A percentile compares a stretch with the other conserved stretches of the same genome.
Evolutionary conservation across 495 filamentous ascomycete genomes (phyloP).

Genomic region (Podospora pseudopauciseta): DNA sequence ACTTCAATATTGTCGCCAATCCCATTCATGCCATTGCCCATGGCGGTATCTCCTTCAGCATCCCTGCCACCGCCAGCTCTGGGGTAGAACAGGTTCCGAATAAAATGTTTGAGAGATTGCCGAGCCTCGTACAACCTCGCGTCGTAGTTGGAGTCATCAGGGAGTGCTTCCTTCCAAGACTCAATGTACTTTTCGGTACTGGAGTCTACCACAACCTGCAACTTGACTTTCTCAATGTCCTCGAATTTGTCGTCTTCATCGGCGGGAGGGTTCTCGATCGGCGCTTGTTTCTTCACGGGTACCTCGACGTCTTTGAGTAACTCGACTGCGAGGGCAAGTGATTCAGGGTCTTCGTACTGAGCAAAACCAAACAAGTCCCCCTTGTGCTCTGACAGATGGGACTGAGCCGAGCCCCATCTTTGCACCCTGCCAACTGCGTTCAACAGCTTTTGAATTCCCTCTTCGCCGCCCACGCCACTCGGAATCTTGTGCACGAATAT

Average conservation of each 20-base stretch:
- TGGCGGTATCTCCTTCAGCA: slow-evolving; percentile 60
- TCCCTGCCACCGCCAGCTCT: slow-evolving; percentile 48
- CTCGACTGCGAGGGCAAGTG: slow-evolving; percentile 80
- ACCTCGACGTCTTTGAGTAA: slow-evolving; percentile 82
- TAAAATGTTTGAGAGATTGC: slow-evolving; percentile 55
- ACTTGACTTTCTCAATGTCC: slow-evolving; percentile 63
- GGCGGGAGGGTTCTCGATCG: slow-evolving; percentile 43
- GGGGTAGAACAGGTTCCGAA: slow-evolving; percentile 73
- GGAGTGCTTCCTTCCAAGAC: slow-evolving; percentile 63
- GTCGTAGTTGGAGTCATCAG: slow-evolving; percentile 63
- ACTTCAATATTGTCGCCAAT: slow-evolving; percentile 68
- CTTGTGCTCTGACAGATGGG: slow-evolving; percentile 75
- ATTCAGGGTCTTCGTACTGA: slow-evolving; percentile 91
- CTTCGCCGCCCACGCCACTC: slow-evolving; percentile 70
- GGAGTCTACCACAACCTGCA: slow-evolving; percentile 78
- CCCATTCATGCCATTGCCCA: slow-evolving; percentile 61
- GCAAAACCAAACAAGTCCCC: slow-evolving; percentile 90
- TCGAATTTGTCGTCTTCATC: slow-evolving; percentile 51
- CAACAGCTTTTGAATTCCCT: slow-evolving; percentile 78
- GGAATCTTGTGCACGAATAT: slow-evolving; percentile 88
- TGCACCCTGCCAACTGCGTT: slow-evolving; percentile 71
- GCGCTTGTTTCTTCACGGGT: slow-evolving; percentile 67
- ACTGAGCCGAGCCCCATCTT: slow-evolving; percentile 64
- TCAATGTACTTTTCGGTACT: slow-evolving; percentile 76
- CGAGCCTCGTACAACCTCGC: slow-evolving; percentile 66